Evolutionary conservation across 1,139 yeast species (phyloP).

Genomic region (Taphrina deformans): DNA sequence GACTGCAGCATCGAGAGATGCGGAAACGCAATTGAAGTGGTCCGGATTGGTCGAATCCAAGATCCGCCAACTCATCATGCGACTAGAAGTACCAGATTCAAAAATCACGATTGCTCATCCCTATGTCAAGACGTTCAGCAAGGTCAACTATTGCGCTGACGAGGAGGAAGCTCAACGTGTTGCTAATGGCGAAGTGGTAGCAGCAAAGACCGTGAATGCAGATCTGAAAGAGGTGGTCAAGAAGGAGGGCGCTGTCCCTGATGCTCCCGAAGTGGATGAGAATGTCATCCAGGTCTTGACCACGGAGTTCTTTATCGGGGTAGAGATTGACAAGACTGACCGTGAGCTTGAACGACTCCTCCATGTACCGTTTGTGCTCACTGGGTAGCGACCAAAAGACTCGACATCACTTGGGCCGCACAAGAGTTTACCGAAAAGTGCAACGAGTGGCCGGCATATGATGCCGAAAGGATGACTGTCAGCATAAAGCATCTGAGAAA

Average conservation of each 20-base stretch:
- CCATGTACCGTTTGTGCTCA: not conserved
- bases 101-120: conserved; percentile 80
- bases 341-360: conserved; percentile 17
- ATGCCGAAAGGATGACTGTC: conserved; percentile 58
- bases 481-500: conserved; percentile 75
- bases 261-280: conserved; percentile 38
- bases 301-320: conserved; percentile 77
- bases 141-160: conserved; percentile 55
- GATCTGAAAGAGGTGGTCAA: conserved; percentile 45
- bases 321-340: conserved; percentile 60
- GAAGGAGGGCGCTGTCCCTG: conserved; percentile 42
- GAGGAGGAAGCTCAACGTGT: conserved; percentile 58
- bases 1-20: conserved; percentile 71
- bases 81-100: conserved; percentile 73
- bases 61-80: conserved; percentile 73
- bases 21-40: conserved; percentile 85
- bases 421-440: conserved; percentile 81
- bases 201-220: conserved; percentile 53
- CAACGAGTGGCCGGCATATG: conserved; percentile 67
- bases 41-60: conserved; percentile 91
- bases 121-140: conserved; percentile 72
- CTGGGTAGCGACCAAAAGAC: conserved; percentile 49
- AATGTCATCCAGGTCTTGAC: conserved; percentile 56
- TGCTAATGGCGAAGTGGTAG: conserved; percentile 54
- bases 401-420: conserved; percentile 90